Percentiles rank a stretch among this genome's conserved stretches.
Evolutionary conservation across 2,329 filamentous ascomycete genomes (phyloP).

Genomic region (Colletotrichum spaethianum): DNA sequence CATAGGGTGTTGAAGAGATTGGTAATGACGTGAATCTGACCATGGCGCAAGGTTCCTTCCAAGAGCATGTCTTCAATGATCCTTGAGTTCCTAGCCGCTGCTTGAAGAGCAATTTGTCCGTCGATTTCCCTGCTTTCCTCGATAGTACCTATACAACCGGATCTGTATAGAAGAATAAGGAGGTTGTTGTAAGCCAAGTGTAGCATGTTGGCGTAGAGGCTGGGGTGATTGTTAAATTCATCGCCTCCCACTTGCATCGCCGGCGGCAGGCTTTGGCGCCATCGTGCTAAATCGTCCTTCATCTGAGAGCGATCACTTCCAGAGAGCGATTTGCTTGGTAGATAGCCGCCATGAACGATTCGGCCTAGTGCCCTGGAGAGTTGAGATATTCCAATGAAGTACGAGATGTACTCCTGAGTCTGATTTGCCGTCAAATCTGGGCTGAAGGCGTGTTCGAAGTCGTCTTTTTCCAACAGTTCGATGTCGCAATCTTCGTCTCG

Average conservation of each 20-base stretch:
- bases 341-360: constrained; percentile 40
- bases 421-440: constrained; percentile 52
- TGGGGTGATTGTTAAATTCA: constrained; percentile 47
- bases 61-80: constrained; percentile 64
- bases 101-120: constrained; percentile 58
- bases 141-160: constrained; percentile 54
- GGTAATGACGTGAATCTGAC: constrained; percentile 62
- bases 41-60: constrained; percentile 57
- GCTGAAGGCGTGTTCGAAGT: constrained; percentile 4
- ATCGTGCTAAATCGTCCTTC: constrained; percentile 54
- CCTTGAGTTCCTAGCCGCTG: constrained; percentile 59
- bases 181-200: constrained; percentile 64
- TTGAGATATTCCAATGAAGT: constrained; percentile 47
- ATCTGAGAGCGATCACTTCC: constrained; percentile 51
- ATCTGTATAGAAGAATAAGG: constrained; percentile 60
- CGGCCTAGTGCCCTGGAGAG: constrained; percentile 47
- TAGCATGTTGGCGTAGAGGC: constrained; percentile 57
- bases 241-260: background rate
- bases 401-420: constrained; percentile 51
- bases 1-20: constrained; percentile 63
- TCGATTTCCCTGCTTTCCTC: constrained; percentile 48
- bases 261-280: constrained; percentile 54
- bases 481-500: constrained; percentile 63
- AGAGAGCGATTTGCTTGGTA: constrained; percentile 35
- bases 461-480: background rate